Evolutionary conservation across 2,329 filamentous ascomycete genomes (phyloP).

Genomic region (Dactylellina drechsleri): DNA sequence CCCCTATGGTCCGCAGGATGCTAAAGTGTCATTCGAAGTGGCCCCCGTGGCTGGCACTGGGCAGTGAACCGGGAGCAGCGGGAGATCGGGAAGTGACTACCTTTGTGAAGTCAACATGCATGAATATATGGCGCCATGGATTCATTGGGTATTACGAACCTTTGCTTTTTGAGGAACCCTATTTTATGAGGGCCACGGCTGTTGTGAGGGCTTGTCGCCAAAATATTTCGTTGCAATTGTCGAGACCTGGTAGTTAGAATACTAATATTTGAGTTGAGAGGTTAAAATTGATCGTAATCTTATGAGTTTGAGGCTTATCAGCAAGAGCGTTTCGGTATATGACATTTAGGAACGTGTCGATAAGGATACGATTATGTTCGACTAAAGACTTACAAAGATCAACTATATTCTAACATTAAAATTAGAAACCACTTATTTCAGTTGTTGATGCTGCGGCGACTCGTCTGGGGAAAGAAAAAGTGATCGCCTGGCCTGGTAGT

Average conservation of each 20-base stretch:
- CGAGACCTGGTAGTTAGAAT: constrained; percentile 29
- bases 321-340: constrained; percentile 50
- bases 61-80: constrained; percentile 44
- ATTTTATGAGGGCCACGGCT: constrained; percentile 19
- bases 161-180: constrained; percentile 53
- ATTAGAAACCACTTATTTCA: constrained; percentile 51
- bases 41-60: constrained; percentile 43
- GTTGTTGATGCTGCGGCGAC: constrained; percentile 43
- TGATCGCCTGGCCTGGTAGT: constrained; percentile 52
- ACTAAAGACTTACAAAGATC: constrained; percentile 41
- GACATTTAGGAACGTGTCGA: constrained; percentile 29
- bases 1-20: constrained; percentile 22
- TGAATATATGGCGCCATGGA: constrained; percentile 49
- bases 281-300: constrained; percentile 31
- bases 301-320: constrained; percentile 47
- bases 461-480: constrained; percentile 9
- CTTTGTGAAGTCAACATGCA: constrained; percentile 47
- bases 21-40: neutral
- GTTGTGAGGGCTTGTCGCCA: constrained; percentile 9
- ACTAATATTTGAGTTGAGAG: constrained; percentile 42
- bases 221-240: constrained; percentile 15
- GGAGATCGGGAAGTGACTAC: constrained; percentile 37
- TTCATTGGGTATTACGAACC: constrained; percentile 42
- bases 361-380: constrained; percentile 13
- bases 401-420: constrained; percentile 54